Evolutionary conservation across 192 early-diverging fungal species (phyloP), one percentile per base, ranked within the genome.

Genomic region (Dissophora ornata): DNA sequence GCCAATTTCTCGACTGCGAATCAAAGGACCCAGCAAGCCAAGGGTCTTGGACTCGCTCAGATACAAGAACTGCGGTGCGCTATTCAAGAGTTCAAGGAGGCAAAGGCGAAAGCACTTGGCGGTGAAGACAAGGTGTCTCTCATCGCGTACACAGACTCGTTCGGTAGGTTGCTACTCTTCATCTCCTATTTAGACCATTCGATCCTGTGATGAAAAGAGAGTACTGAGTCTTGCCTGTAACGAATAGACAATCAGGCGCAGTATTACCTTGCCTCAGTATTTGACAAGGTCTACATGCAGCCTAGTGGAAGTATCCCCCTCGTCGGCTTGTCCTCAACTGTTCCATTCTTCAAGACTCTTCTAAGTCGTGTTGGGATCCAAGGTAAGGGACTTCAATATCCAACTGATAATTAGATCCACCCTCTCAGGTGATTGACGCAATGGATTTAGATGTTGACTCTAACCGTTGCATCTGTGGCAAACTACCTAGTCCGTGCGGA

Each of bases 261-360:
- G 24, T 92, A 92, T 62, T 90, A 84, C 62, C 57, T 92, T 56
- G 91, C 90, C 0, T 85, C 89, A 32, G 88, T 82, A 3, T 92
- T 87, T 32, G 87, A 84, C 62, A 81, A 87, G 62, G 86, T 92
- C 15, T 60, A 79, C 26, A 77, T 88, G 63, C 89, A 91, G 68
- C 90, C 90, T 3, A 80, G 69, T 5, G 89, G 89, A 12, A 63
- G 63, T 9, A 51, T 92, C 32, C 89, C 89, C 41, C 80, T 92
- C 26, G 79, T 82, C 5, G 89, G 91, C 11, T 41, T 91, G n/a
- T 79, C 80, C 22, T 77, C 71, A 6, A 74, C 67, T 1, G 80
- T 75, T 16, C 67, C 83, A 3, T 90, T 90, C 57, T 81, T 90
- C 63, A 86, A 86, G 54, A 85, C 78, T n/a, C 54, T 90, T 3